Conservation (phyloP, 129 eudicot species). For the Helianthus annuus region HanXRQr2.0-SUNRISE NC_035434.2:158974153-158974652, state of each 20-base stretch:
- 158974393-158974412: constrained; percentile 97
- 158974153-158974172: too few species aligned
- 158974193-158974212: too few species aligned
- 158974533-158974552: neutral
- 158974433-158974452: constrained; percentile 7
- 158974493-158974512: neutral
- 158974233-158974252: neutral
- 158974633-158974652: constrained; percentile 73
- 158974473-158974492: constrained; percentile 5
- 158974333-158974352: constrained; percentile 42
- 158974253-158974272: neutral
- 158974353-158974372: constrained; percentile 89
- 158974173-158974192: too few species aligned
- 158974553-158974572: constrained; percentile 45
- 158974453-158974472: constrained; percentile 1
- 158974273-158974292: neutral
- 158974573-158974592: constrained; percentile 72
- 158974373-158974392: constrained; percentile 97
- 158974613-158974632: constrained; percentile 73
- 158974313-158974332: constrained; percentile 5
- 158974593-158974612: constrained; percentile 86
- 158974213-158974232: neutral
- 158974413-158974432: constrained; percentile 39
- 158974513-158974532: neutral
- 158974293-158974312: constrained; percentile 6